Evolutionary conservation across 257 asterid genomes (phyloP).

Genomic region (Primulina tabacum): DNA sequence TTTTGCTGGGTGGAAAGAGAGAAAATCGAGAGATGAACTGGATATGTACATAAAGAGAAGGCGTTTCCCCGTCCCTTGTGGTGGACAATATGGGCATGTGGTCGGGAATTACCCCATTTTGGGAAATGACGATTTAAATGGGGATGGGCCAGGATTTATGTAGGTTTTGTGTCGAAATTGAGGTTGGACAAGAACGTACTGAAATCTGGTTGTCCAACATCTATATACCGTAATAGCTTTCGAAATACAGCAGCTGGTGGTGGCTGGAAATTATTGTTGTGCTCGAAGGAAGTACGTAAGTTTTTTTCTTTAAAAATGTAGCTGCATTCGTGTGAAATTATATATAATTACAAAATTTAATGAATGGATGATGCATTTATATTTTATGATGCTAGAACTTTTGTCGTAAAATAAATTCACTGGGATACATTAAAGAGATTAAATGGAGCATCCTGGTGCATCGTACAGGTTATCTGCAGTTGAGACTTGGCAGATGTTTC

Average conservation of each 20-base stretch:
- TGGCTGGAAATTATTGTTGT: slow-evolving; percentile 10
- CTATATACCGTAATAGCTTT: not conserved
- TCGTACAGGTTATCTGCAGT: no score
- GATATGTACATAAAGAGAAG: slow-evolving; percentile 49
- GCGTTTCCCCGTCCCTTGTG: slow-evolving; percentile 40
- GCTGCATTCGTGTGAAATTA: not conserved
- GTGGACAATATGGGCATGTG: slow-evolving; percentile 47
- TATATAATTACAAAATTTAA: not conserved
- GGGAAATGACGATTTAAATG: slow-evolving; percentile 41
- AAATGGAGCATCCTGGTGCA: no score
- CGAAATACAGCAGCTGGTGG: slow-evolving; percentile 10
- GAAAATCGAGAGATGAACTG: slow-evolving; percentile 43
- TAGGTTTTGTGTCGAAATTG: slow-evolving; percentile 19
- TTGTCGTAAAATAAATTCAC: no score
- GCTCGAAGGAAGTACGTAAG: not conserved
- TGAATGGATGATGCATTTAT: not conserved
- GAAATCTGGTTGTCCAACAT: slow-evolving; percentile 9
- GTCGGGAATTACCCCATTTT: slow-evolving; percentile 42
- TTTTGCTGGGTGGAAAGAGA: slow-evolving; percentile 39
- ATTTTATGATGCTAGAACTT: no score
- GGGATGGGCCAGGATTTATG: slow-evolving; percentile 42
- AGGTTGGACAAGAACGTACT: not conserved
- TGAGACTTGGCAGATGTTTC: no score
- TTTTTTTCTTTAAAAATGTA: slow-evolving; percentile 3
- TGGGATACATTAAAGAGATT: no score